Evolutionary conservation across 768 basidiomycete species (phyloP), one percentile per base, ranked within the genome.

Genomic region (Tephrocybe sp.): DNA sequence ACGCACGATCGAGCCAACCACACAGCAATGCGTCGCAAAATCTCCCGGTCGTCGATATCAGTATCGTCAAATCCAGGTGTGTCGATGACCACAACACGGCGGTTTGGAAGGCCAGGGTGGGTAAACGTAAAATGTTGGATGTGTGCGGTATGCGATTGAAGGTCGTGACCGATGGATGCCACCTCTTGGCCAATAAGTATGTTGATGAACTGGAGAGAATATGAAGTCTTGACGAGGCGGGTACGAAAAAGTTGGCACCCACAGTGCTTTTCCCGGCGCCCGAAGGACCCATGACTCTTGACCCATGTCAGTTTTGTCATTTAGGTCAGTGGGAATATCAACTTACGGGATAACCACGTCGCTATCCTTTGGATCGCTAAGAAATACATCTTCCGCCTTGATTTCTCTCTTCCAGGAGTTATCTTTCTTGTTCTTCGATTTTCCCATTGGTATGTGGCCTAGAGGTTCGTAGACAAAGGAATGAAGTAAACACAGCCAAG

Each of bases 11-110:
- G 47, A 30, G 56, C 53, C 8, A 64, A 47, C 63, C 60, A 60
- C 11, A 52, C 49, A 7, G 60, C 58, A 13, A 62, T 57, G 16
- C 53, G 54, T 21, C 52, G 44, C 44, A 61, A 30, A 33, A 62
- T 56, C 16, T 64, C 58, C 1, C 47, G 27, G 37, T 64, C 63
- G 11, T 56, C 45, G 4, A 50, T 55, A 27, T 57, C 47, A 1
- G 55, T 58, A 46, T 61, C 61, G 36, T 62, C 56, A 36, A 64
- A 62, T 21, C 60, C 63, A 15, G 58, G 63, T 13, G 63, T 62
- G 39, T 61, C 61, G 11, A 56, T 49, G 16, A 62, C 53, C 9
- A 61, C 54, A 34, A 60, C 42, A 24, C 61, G 49, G 15, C 48
- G 56, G 33, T 50, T 54, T 6, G 49, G 47, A 25, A 39, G 54